A percentile compares a stretch with the other conserved stretches of the same genome.
Evolutionary conservation across 495 filamentous ascomycete genomes (phyloP).

Genomic region (Talaromyces nanjingensis): DNA sequence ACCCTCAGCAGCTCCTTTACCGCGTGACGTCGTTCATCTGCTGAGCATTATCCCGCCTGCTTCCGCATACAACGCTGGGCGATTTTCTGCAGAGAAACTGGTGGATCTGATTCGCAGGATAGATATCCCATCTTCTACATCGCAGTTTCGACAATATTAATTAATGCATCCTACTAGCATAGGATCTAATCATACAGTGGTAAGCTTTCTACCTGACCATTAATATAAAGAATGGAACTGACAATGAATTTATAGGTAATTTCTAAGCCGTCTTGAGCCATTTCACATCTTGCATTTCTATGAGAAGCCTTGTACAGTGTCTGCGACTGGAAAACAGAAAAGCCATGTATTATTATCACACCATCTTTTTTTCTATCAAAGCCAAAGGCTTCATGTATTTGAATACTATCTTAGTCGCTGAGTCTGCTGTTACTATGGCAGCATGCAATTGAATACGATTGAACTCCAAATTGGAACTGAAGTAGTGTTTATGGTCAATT

Average conservation of each 20-base stretch:
- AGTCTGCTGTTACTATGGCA: neutral
- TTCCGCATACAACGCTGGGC: conserved; percentile 57
- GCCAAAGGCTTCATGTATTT: neutral
- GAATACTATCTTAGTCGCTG: neutral
- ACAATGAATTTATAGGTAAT: neutral
- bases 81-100: conserved; percentile 64
- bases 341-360: neutral
- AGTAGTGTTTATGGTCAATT: neutral
- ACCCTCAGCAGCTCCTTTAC: conserved; percentile 48
- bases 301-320: neutral
- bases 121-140: conserved; percentile 51
- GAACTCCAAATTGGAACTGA: neutral
- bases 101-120: conserved; percentile 65
- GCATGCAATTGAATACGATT: neutral
- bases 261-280: neutral
- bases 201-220: conserved; percentile 15
- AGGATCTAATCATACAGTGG: conserved; percentile 24
- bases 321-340: neutral
- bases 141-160: conserved; percentile 29
- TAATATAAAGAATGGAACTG: neutral
- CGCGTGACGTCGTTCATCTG: conserved; percentile 74
- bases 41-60: conserved; percentile 76
- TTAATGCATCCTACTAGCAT: conserved; percentile 25
- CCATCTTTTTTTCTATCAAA: neutral
- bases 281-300: neutral